Base-by-base conservation (phyloP, 106 monocot genomes). In the Hemerocallis citrina region DNA sequence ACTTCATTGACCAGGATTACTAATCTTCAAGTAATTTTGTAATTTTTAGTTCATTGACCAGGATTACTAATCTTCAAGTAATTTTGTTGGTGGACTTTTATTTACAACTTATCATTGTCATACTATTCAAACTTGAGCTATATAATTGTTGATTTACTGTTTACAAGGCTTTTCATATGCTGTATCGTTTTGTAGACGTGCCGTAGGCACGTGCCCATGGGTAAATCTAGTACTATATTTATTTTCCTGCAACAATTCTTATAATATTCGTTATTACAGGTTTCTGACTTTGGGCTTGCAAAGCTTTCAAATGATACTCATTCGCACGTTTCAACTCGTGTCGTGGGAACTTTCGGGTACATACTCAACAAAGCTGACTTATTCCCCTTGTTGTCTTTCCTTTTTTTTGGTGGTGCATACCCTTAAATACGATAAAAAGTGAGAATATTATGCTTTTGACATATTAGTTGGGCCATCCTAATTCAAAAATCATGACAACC, bases 321-420 rank as follows among this genome's bases (percentile, higher is more conserved):
- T 21, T 39, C 66, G 13, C 66, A 67, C 55, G 66, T 67, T 21
- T 67, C 66, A 25, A 67, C 66, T 15, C 34, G 66, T 27, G 66
- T 67, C 21, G 55, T 67, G 66, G 66, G 66, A 21, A 67, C 66
- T 55, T 67, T 67, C 19, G 66, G 66, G 66, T 67, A 61, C 17
- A 48, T n/a, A n/a, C n/a, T n/a, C n/a, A n/a, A n/a, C n/a, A n/a
- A n/a, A n/a, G n/a, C n/a, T n/a, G n/a, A n/a, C n/a, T n/a, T n/a
- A n/a, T n/a, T n/a, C n/a, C n/a, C n/a, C n/a, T n/a, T n/a, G n/a
- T n/a, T n/a, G n/a, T n/a, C n/a, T n/a, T n/a, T n/a, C n/a, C n/a
- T n/a, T n/a, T n/a, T n/a, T n/a, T n/a, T n/a, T n/a, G n/a, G n/a
- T n/a, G n/a, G n/a, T n/a, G n/a, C n/a, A n/a, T n/a, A 38, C 0